A percentile compares a stretch with the other conserved stretches of the same genome.
phyloP scores from a whole-genome alignment of 371 early-diverging fungal genomes.

The Mortierella sp. region DNA sequence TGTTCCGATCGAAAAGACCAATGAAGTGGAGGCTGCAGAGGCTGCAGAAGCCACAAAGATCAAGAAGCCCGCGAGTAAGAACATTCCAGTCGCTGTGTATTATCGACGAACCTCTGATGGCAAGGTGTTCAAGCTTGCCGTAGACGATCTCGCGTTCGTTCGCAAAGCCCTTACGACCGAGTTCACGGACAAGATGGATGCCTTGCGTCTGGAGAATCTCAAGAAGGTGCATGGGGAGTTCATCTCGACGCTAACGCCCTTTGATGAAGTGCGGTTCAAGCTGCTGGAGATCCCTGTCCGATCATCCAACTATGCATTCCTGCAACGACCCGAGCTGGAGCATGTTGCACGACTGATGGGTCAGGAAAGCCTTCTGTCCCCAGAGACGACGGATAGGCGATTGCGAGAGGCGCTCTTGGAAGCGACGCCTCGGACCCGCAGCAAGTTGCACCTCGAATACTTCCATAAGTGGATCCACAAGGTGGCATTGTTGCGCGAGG shows the following conservation, averaged over 20 bases:
- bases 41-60: not conserved
- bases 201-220: slow-evolving; percentile 2
- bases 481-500: slow-evolving; percentile 6
- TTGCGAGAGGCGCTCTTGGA: slow-evolving; percentile 7
- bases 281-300: slow-evolving; percentile 18
- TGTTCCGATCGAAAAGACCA: no score
- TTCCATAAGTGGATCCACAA: slow-evolving; percentile 35
- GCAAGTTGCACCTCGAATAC: slow-evolving; percentile 26
- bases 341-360: slow-evolving; percentile 17
- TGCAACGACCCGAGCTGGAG: slow-evolving; percentile 6
- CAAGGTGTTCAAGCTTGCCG: slow-evolving; percentile 13
- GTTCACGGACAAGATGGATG: slow-evolving; percentile 3
- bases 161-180: slow-evolving; percentile 9
- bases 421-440: slow-evolving; percentile 9
- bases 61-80: not conserved
- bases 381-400: not conserved
- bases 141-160: slow-evolving; percentile 23
- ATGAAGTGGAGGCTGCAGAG: no score
- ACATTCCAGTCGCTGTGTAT: not conserved
- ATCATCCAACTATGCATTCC: not conserved
- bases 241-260: slow-evolving; percentile 16
- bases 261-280: slow-evolving; percentile 41
- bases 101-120: slow-evolving; percentile 17
- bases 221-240: slow-evolving; percentile 15
- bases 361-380: not conserved